Base-by-base conservation (phyloP, 192 early-diverging fungal genomes). In the Backusella morwellensis region DNA sequence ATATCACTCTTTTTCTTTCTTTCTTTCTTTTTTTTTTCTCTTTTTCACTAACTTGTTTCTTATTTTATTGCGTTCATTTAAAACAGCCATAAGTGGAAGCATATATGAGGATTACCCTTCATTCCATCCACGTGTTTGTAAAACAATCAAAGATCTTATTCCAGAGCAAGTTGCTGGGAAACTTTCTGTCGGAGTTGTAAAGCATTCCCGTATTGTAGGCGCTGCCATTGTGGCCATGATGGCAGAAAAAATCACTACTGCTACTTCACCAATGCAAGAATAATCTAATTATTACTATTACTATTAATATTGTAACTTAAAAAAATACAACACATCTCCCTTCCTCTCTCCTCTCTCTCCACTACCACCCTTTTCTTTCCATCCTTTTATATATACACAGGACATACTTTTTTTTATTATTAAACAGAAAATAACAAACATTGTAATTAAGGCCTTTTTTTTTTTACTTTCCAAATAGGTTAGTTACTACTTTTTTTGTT, bases 221-320 rank as follows among this genome's bases (percentile, higher is more conserved):
- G 78, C 76, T 14, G 82, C 82, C 63, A 80, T 84, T 68, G 82
- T 84, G 15, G 82, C 82, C 19, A 84, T 84, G 82, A 84, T 84
- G 82, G 79, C 79, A 38, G 79, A 84, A 63, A 84, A 84, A 50
- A 74, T 74, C 21, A 41, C 44, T 21, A 21, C 71, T 29, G 17
- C 41, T 52, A 63, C 72, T 15, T 38, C 32, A 34, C 38, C 35
- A 34, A 17, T 34, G 40, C 26, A 44, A 72, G 38, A 72, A 44
- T 41, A 32, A 40, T 29, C 12, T 47, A 32, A 4, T 47, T 50
- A 41, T 71, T 47, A 40, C 1, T 44, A 26, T 32, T 4, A 9
- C 3, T 40, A 36, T 19, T 35, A 40, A 70, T 35, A 59, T 23
- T 59, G 21, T 59, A 59, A 26, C 56, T 59, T 59, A 50, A 50